Evolutionary conservation across 177 flowering plant genomes (phyloP).

Genomic region (Tripterygium wilfordii): DNA sequence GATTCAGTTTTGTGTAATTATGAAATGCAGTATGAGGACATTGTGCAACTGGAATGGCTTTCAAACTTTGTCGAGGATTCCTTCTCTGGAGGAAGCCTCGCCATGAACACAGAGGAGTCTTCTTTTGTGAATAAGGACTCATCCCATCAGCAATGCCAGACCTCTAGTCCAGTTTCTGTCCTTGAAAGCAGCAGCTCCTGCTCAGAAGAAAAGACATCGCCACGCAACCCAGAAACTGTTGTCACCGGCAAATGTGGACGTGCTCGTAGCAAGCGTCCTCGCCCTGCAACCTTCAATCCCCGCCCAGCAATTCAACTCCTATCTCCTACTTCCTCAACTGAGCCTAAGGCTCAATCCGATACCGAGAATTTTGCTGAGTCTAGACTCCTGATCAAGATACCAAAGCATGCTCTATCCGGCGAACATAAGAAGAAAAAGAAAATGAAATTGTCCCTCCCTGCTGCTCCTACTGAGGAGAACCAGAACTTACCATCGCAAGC

Average conservation of each 20-base stretch:
- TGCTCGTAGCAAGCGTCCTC: conserved; percentile 92
- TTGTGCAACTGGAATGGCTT: conserved; percentile 88
- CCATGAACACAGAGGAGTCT: conserved; percentile 27
- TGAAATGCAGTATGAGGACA: conserved; percentile 48
- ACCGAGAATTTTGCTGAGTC: conserved; percentile 57
- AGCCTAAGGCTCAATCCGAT: conserved; percentile 26
- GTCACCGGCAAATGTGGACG: conserved; percentile 40
- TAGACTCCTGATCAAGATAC: conserved; percentile 25
- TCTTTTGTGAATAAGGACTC: conserved; percentile 18
- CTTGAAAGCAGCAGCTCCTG: conserved; percentile 77
- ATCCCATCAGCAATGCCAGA: conserved; percentile 35
- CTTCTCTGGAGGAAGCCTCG: conserved; percentile 53
- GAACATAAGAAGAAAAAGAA: conserved; percentile 59
- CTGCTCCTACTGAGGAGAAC: conserved; percentile 12
- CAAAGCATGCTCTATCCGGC: conserved; percentile 13
- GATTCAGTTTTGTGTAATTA: not conserved
- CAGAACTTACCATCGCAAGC: conserved; percentile 16
- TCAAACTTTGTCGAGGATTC: conserved; percentile 92
- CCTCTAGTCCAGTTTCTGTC: conserved; percentile 75
- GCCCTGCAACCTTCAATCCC: conserved; percentile 65
- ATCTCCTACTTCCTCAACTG: conserved; percentile 48
- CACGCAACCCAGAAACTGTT: conserved; percentile 28
- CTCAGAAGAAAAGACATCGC: conserved; percentile 39
- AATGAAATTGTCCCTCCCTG: conserved; percentile 26
- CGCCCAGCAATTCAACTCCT: conserved; percentile 49